Base-by-base conservation (phyloP, 306 rosid genomes). In the Quercus wislizeni region DNA sequence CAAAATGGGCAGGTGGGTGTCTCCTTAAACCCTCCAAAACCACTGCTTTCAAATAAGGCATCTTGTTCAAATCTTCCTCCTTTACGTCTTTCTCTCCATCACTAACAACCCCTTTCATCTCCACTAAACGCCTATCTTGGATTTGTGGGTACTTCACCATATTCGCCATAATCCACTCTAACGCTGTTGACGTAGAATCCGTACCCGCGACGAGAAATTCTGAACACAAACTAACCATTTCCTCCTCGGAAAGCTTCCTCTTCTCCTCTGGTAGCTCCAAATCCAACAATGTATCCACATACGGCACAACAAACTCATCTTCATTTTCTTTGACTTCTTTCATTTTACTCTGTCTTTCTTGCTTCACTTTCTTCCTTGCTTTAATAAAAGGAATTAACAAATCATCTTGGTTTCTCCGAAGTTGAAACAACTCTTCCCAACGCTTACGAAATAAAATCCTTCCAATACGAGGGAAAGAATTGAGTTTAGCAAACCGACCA, bases 111-210 rank as follows among this genome's bases (percentile, higher is more conserved):
- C 9, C 55, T 21, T 41, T 69, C 17, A 69, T 69, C 10, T 69
- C 74, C 4, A 13, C 25, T 3, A 69, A 19, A 69, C 38, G 55
- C 74, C 9, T 38, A 1, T 8, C 54, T 41, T 69, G 74, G 13
- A 43, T n/a, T 4, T 12, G 54, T 35, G 74, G 73, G 74, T 38
- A 10, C 3, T 69, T 69, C 55, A 69, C 74, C 43, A 69, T 5
- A 69, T 69, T 35, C n/a, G 74, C 55, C 74, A 69, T 69, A 3
- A 69, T 38, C 74, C 74, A 69, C 30, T 69, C 28, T 54, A 69
- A 20, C 18, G 74, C 19, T 21, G 74, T 69, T 19, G 43, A 8
- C 15, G 55, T 69, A 15, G 55, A 35, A 25, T 69, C 74, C 1
- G 74, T 33, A 2, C 74, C 74, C 6, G 74, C 74, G 17, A 35